Evolutionary conservation across 2,329 filamentous ascomycete genomes (phyloP).

Genomic region (Penicillium sp.): DNA sequence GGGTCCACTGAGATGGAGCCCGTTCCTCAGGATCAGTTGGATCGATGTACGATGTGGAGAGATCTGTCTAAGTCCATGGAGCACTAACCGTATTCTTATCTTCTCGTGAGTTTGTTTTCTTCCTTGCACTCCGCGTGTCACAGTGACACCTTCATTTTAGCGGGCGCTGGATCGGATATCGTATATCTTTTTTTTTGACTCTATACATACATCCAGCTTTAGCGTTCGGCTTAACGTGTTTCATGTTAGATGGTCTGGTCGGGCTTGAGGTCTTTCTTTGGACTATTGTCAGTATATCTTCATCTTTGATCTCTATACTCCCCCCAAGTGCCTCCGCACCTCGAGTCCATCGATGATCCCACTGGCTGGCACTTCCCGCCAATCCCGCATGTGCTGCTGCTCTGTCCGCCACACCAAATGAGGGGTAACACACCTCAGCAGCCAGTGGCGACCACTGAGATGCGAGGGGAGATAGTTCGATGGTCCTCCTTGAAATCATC

Average conservation of each 20-base stretch:
- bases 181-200: not conserved
- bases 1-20: slow-evolving; percentile 24
- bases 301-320: not conserved
- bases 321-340: not conserved
- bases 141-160: not conserved
- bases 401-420: slow-evolving; percentile 7
- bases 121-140: not conserved
- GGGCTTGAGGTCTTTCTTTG: not conserved
- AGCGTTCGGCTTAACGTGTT: too few relatives aligned
- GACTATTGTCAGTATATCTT: not conserved
- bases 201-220: too few relatives aligned
- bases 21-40: slow-evolving; percentile 12
- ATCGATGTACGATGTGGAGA: slow-evolving; percentile 23
- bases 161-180: not conserved
- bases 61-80: slow-evolving; percentile 15
- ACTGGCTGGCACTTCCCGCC: not conserved
- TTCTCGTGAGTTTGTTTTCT: not conserved
- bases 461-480: not conserved
- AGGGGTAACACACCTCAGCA: not conserved
- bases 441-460: slow-evolving; percentile 4
- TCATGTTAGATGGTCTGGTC: too few relatives aligned
- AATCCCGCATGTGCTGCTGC: not conserved
- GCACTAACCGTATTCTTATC: slow-evolving; percentile 8
- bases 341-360: too few relatives aligned
- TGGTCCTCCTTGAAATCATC: not conserved